Percentiles rank a stretch among this genome's conserved stretches.
Evolutionary conservation across 139 green algal genomes (phyloP).

Genomic region (Choricystis sp.): DNA sequence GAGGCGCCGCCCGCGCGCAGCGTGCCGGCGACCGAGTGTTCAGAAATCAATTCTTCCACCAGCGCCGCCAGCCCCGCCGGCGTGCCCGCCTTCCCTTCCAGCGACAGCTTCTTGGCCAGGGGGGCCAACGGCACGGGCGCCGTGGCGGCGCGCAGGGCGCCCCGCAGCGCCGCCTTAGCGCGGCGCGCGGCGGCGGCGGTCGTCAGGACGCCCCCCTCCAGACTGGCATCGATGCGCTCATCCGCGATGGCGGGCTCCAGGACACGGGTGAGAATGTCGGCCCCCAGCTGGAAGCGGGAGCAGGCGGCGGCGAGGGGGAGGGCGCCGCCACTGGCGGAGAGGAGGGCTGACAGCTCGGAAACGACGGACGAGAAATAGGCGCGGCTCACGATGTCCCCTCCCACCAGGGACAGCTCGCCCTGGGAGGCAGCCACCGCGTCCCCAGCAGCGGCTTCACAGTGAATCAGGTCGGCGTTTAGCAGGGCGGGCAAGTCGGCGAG

Average conservation of each 20-base stretch:
- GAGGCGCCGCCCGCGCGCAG: constrained; percentile 39
- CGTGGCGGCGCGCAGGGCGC: constrained; percentile 47
- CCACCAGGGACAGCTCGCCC: constrained; percentile 26
- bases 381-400: constrained; percentile 73
- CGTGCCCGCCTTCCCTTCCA: constrained; percentile 8
- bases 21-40: constrained; percentile 32
- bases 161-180: constrained; percentile 64
- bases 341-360: constrained; percentile 34
- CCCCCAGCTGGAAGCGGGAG: constrained; percentile 45
- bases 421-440: constrained; percentile 19
- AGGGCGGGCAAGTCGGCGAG: constrained; percentile 61
- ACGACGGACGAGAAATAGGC: constrained; percentile 69
- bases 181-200: constrained; percentile 57
- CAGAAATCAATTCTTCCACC: constrained; percentile 29
- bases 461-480: constrained; percentile 60
- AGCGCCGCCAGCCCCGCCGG: constrained; percentile 13
- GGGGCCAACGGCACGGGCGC: constrained; percentile 24
- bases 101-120: constrained; percentile 19
- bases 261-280: constrained; percentile 50
- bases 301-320: constrained; percentile 52
- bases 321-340: background rate
- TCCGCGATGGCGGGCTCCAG: constrained; percentile 31
- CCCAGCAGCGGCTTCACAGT: constrained; percentile 36
- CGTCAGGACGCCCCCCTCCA: constrained; percentile 68
- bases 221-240: constrained; percentile 39